phyloP scores from a whole-genome alignment of 2,329 filamentous ascomycete genomes.

The Nigrograna mackinnonii region DNA sequence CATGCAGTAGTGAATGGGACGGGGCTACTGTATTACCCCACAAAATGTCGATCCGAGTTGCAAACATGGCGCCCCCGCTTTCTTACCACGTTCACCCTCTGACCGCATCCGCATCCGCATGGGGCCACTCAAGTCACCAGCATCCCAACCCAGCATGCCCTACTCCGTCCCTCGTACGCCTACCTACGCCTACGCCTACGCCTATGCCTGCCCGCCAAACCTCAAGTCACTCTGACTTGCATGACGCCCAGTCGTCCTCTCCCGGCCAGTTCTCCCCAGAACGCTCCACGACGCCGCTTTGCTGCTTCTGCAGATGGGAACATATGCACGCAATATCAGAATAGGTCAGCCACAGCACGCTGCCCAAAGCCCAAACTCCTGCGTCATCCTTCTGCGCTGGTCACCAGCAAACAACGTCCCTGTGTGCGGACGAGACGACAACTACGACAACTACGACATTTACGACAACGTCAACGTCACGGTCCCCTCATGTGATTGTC shows the following conservation, averaged over 20 bases:
- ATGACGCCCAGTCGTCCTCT: slow-evolving; percentile 33
- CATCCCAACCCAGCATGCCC: too few species aligned
- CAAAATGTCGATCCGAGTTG: slow-evolving; percentile 38
- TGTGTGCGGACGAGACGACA: not conserved
- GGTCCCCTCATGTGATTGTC: too few species aligned
- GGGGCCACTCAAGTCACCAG: too few species aligned
- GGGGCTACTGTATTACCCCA: slow-evolving; percentile 47
- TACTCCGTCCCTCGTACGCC: too few species aligned
- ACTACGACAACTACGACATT: not conserved
- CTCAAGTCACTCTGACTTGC: slow-evolving; percentile 31
- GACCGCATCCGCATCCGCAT: too few species aligned
- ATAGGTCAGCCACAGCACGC: slow-evolving; percentile 8
- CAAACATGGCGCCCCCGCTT: slow-evolving; percentile 34
- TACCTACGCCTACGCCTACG: too few species aligned
- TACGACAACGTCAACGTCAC: not conserved
- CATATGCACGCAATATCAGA: slow-evolving; percentile 22
- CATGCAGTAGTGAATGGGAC: too few species aligned
- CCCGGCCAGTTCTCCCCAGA: slow-evolving; percentile 10
- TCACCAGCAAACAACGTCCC: not conserved
- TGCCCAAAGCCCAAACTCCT: slow-evolving; percentile 9
- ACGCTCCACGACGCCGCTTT: slow-evolving; percentile 10
- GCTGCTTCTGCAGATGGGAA: slow-evolving; percentile 21
- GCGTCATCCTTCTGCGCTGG: not conserved
- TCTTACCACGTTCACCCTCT: slow-evolving; percentile 34
- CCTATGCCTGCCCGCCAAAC: slow-evolving; percentile 10